These are phyloP conservation scores for Forsythia suspensa DNA, from an alignment of 257 asterid genomes.

Conservation along the genomic window DNA sequence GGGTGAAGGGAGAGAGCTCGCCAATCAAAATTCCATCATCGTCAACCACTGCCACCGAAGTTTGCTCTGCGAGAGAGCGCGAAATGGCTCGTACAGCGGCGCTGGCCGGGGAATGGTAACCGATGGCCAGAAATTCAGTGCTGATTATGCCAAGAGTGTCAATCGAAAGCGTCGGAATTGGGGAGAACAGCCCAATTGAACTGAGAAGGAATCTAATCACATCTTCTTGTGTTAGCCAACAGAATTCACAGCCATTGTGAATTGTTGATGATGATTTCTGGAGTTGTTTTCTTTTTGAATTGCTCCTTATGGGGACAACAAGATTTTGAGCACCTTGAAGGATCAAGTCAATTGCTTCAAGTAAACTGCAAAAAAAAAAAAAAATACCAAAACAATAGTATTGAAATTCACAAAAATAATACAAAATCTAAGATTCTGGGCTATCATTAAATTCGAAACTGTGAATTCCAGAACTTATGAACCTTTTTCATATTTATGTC, in stretches of 20 bases:
- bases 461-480: too few relatives aligned
- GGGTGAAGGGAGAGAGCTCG: slow-evolving; percentile 73
- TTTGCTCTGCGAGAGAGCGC: slow-evolving; percentile 44
- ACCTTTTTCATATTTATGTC: too few relatives aligned
- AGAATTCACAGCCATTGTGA: slow-evolving; percentile 71
- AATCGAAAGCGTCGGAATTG: slow-evolving; percentile 54
- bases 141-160: slow-evolving; percentile 58
- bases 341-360: neutral
- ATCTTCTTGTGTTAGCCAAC: slow-evolving; percentile 87
- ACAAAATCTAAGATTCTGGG: too few relatives aligned
- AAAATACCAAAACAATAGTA: too few relatives aligned
- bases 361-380: neutral
- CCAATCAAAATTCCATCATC: slow-evolving; percentile 54
- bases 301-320: slow-evolving; percentile 39
- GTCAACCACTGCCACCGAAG: slow-evolving; percentile 76
- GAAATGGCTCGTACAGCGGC: slow-evolving; percentile 43
- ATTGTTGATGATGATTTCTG: slow-evolving; percentile 43
- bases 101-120: slow-evolving; percentile 51
- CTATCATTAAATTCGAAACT: too few relatives aligned
- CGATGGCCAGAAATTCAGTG: slow-evolving; percentile 30
- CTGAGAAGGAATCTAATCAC: slow-evolving; percentile 64
- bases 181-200: slow-evolving; percentile 71
- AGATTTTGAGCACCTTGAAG: slow-evolving; percentile 25
- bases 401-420: too few relatives aligned
- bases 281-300: slow-evolving; percentile 47